These are phyloP conservation scores for Beta lomatogona DNA, from an alignment of 179 eudicot genomes.

Conservation along the genomic window DNA sequence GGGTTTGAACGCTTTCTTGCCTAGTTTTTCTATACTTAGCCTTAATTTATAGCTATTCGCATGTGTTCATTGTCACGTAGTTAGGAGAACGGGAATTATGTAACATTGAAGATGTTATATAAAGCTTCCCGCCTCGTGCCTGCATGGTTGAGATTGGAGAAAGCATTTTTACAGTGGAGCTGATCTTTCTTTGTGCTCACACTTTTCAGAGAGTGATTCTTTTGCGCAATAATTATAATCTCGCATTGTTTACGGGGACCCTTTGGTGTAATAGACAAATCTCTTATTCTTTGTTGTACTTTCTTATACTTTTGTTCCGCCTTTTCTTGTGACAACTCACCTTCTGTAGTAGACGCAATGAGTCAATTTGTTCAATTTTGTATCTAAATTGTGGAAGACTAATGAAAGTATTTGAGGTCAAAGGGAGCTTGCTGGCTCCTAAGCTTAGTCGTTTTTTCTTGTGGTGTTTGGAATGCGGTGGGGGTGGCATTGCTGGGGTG, in stretches of 20 bases:
- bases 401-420: slow-evolving; percentile 14
- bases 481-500: slow-evolving; percentile 36
- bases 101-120: background rate
- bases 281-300: background rate
- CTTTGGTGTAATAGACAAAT: background rate
- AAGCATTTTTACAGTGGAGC: background rate
- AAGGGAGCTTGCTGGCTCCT: slow-evolving; percentile 35
- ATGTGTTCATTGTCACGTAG: background rate
- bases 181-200: background rate
- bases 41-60: background rate
- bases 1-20: no score
- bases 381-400: slow-evolving; percentile 30
- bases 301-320: background rate
- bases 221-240: background rate
- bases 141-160: background rate
- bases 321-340: slow-evolving; percentile 9
- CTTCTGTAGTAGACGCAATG: slow-evolving; percentile 28
- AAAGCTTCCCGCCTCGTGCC: background rate
- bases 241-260: no score
- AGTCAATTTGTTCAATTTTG: slow-evolving; percentile 25
- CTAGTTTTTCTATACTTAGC: no score
- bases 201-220: background rate
- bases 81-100: background rate
- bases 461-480: slow-evolving; percentile 34
- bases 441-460: slow-evolving; percentile 22